phyloP scores from a whole-genome alignment of 305 asterid species.

The Monarda citriodora region DNA sequence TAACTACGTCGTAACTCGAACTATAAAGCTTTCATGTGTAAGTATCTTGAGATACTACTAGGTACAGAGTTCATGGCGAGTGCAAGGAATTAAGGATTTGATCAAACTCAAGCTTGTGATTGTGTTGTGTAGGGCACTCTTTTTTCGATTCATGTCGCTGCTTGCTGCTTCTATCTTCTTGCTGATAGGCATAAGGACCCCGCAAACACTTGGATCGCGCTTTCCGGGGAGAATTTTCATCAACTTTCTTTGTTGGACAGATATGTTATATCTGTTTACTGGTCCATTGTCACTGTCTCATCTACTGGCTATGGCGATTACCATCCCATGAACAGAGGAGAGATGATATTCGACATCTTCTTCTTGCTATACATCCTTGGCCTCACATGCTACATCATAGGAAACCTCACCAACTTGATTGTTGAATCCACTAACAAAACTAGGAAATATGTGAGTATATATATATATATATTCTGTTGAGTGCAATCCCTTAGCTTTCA shows the following conservation, averaged over 20 bases:
- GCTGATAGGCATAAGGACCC: constrained; percentile 45
- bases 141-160: constrained; percentile 69
- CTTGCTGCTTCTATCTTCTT: constrained; percentile 55
- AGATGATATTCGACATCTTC: constrained; percentile 57
- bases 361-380: constrained; percentile 68
- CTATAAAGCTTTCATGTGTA: constrained; percentile 67
- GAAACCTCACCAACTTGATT: constrained; percentile 89
- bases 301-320: constrained; percentile 77
- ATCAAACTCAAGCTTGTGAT: constrained; percentile 16
- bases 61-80: constrained; percentile 7
- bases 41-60: constrained; percentile 28
- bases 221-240: constrained; percentile 24
- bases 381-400: constrained; percentile 65
- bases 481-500: too few relatives aligned
- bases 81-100: constrained; percentile 8
- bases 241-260: constrained; percentile 34
- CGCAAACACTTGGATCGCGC: constrained; percentile 50
- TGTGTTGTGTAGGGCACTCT: constrained; percentile 55
- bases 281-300: constrained; percentile 65
- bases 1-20: constrained; percentile 58
- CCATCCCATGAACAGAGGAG: constrained; percentile 61
- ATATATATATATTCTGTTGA: background rate
- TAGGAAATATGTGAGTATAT: constrained; percentile 63
- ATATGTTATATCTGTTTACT: constrained; percentile 58
- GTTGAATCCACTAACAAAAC: constrained; percentile 77